phyloP scores from a whole-genome alignment of 2,329 filamentous ascomycete species.

The Colletotrichum ledebouriae region DNA sequence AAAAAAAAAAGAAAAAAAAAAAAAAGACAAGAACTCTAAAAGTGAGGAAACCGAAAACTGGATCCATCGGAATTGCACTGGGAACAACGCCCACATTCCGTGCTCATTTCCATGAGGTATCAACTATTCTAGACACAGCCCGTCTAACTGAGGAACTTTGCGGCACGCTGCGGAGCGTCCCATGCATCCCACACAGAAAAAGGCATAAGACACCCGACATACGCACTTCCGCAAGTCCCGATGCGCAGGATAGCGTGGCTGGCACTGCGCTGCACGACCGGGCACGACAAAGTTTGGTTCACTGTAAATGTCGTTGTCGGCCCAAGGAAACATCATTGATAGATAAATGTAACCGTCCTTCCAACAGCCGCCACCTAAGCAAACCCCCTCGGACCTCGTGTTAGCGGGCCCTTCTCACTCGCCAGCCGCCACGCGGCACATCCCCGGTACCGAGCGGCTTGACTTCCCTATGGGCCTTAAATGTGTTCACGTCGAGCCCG shows the following conservation, averaged over 20 bases:
- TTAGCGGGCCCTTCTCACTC: conserved; percentile 8
- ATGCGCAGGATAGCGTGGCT: too few relatives aligned
- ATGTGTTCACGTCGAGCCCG: background rate
- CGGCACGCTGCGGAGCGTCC: background rate
- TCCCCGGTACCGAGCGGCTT: background rate
- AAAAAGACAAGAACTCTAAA: conserved; percentile 27
- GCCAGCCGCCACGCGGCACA: conserved; percentile 1
- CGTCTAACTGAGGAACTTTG: background rate
- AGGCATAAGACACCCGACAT: background rate
- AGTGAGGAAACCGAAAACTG: too few relatives aligned
- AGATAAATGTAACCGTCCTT: too few relatives aligned
- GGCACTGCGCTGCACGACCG: too few relatives aligned
- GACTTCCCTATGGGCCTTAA: background rate
- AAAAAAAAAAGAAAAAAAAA: too few relatives aligned
- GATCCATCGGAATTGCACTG: conserved; percentile 4
- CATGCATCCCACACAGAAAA: background rate
- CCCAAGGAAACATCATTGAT: too few relatives aligned
- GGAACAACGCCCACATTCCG: background rate
- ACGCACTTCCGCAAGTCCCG: conserved; percentile 9
- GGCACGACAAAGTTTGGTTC: too few relatives aligned
- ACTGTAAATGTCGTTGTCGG: too few relatives aligned
- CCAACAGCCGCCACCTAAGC: background rate
- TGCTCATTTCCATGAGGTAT: background rate
- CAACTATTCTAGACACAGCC: background rate
- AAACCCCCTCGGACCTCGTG: conserved; percentile 10